These are phyloP conservation scores for Lepidium aucheri DNA, from an alignment of 345 rosid genomes.

Conservation along the genomic window DNA sequence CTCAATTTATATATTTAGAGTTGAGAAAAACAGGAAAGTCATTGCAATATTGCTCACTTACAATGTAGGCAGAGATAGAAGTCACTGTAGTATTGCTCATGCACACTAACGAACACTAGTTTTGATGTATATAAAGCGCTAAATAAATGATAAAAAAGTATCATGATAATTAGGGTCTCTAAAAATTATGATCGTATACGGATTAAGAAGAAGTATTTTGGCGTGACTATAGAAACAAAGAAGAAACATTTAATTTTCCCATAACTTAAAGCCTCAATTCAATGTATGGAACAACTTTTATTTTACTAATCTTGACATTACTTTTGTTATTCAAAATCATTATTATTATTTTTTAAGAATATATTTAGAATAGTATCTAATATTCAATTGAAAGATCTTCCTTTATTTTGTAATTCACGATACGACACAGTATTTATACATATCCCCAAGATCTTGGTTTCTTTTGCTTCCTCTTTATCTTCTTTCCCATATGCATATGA, in stretches of 20 bases:
- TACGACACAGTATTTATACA: not conserved
- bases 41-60: not conserved
- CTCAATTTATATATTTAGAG: no score
- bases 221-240: not conserved
- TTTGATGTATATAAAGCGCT: not conserved
- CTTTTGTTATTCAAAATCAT: not conserved
- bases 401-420: conserved; percentile 8
- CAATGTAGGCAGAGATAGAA: no score
- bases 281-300: not conserved
- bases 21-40: not conserved
- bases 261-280: not conserved
- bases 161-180: not conserved
- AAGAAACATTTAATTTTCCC: not conserved
- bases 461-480: conserved; percentile 7
- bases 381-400: conserved; percentile 1
- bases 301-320: not conserved
- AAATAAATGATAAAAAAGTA: not conserved
- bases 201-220: not conserved
- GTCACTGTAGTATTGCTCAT: not conserved
- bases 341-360: no score
- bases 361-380: not conserved
- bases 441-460: conserved; percentile 20
- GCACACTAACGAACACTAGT: not conserved
- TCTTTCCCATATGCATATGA: not conserved
- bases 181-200: not conserved